Conservation (phyloP, 208 protist species). For the Trypanosoma mega region DNA sequence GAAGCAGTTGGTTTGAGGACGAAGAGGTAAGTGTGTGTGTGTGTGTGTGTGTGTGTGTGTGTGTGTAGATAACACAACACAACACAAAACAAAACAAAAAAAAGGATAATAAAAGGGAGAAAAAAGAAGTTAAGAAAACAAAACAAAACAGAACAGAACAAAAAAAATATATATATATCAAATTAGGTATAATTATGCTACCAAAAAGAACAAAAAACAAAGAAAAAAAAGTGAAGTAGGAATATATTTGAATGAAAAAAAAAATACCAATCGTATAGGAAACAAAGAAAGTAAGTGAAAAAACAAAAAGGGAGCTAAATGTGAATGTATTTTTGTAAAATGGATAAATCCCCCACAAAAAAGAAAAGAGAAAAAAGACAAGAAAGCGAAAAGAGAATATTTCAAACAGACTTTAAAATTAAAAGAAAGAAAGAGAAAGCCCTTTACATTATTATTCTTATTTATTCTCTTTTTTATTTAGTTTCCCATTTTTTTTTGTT, state of each 20-base stretch:
- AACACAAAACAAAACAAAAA: slow-evolving; percentile 2
- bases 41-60: too few species aligned
- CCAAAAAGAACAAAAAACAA: not conserved
- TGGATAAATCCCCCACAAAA: not conserved
- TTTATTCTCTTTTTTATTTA: not conserved
- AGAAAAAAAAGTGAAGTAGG: not conserved
- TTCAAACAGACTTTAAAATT: not conserved
- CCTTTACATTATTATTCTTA: not conserved
- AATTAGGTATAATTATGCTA: not conserved
- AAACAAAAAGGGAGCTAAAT: not conserved
- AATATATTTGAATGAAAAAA: too few species aligned
- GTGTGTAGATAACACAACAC: too few species aligned
- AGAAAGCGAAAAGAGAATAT: not conserved
- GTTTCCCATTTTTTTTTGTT: not conserved
- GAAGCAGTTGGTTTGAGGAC: not conserved
- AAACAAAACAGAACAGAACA: not conserved
- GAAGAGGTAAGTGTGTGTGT: not conserved
- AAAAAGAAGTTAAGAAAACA: slow-evolving; percentile 1
- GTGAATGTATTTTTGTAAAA: not conserved
- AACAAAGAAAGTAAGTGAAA: not conserved
- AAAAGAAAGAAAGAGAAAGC: not conserved
- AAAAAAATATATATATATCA: slow-evolving; percentile 3
- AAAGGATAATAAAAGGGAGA: not conserved
- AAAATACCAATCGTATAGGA: too few species aligned
- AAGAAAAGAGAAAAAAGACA: not conserved